Percentiles rank a stretch among this genome's conserved stretches.
phyloP scores from a whole-genome alignment of 2,329 filamentous ascomycete genomes.

The Cordyceps sp. region DNA sequence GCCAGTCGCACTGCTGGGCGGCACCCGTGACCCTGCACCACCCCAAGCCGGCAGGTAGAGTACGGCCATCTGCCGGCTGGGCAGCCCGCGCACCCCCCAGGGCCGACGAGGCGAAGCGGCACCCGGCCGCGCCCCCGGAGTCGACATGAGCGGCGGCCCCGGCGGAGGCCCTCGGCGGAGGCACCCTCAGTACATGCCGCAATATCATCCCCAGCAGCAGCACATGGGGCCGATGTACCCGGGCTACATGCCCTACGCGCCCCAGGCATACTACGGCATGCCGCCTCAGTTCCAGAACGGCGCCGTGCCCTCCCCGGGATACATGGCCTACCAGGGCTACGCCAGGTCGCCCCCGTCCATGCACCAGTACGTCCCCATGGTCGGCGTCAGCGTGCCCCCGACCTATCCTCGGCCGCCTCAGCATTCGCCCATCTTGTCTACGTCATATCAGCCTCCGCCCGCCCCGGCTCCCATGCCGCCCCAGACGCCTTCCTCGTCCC shows the following conservation, averaged over 20 bases:
- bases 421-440: constrained; percentile 35
- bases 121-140: constrained; percentile 15
- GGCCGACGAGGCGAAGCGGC: constrained; percentile 12
- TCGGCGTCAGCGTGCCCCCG: constrained; percentile 25
- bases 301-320: constrained; percentile 26
- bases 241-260: constrained; percentile 32
- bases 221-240: constrained; percentile 31
- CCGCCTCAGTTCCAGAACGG: constrained; percentile 41
- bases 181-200: constrained; percentile 19
- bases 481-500: constrained; percentile 36
- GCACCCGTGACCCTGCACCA: constrained; percentile 14
- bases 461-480: constrained; percentile 24
- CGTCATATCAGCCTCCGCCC: constrained; percentile 38
- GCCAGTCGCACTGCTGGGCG: constrained; percentile 18
- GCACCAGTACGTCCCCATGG: constrained; percentile 36
- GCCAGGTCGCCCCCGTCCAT: constrained; percentile 32
- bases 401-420: constrained; percentile 32
- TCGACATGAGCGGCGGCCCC: constrained; percentile 17
- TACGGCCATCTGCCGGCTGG: constrained; percentile 62
- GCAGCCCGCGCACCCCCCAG: constrained; percentile 35
- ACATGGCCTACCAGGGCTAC: constrained; percentile 33
- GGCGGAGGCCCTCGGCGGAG: constrained; percentile 21
- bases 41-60: constrained; percentile 63
- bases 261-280: constrained; percentile 32
- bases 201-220: constrained; percentile 22